Conservation (phyloP, 176 grass and related monocot species). For the Carex parvula region DNA sequence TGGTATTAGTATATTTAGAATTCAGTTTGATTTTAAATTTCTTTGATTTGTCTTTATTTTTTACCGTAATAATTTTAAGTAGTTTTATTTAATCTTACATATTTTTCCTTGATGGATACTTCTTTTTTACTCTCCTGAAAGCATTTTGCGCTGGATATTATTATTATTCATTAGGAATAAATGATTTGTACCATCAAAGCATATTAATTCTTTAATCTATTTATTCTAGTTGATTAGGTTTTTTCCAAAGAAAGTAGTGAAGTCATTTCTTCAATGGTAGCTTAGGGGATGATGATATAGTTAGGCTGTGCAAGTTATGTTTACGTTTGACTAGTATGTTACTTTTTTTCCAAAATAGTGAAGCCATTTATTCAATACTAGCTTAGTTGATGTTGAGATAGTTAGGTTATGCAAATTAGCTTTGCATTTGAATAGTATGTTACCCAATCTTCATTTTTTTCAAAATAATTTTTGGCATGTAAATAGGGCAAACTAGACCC, state of each 20-base stretch:
- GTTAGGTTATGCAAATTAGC: neutral
- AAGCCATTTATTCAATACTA: neutral
- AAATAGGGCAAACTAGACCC: slow-evolving; percentile 89
- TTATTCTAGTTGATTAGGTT: neutral
- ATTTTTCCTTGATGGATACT: neutral
- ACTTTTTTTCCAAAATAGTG: too few species aligned
- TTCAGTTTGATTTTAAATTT: neutral
- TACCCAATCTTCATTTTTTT: neutral
- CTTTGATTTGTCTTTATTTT: neutral
- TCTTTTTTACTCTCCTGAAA: neutral
- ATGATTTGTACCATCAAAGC: neutral
- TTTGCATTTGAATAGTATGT: neutral
- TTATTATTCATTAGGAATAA: neutral
- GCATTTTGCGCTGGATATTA: neutral
- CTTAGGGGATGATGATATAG: neutral
- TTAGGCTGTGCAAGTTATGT: neutral
- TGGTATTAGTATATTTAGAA: neutral
- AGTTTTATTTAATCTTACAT: neutral
- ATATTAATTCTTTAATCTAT: slow-evolving; percentile 3
- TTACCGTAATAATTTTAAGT: neutral
- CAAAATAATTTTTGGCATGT: neutral
- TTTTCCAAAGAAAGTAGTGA: too few species aligned
- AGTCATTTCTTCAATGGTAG: neutral
- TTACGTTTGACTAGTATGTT: neutral
- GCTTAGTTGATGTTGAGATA: neutral